Base-by-base conservation (phyloP, 352 stramenopile species). In the Phytophthora fragariae region DNA sequence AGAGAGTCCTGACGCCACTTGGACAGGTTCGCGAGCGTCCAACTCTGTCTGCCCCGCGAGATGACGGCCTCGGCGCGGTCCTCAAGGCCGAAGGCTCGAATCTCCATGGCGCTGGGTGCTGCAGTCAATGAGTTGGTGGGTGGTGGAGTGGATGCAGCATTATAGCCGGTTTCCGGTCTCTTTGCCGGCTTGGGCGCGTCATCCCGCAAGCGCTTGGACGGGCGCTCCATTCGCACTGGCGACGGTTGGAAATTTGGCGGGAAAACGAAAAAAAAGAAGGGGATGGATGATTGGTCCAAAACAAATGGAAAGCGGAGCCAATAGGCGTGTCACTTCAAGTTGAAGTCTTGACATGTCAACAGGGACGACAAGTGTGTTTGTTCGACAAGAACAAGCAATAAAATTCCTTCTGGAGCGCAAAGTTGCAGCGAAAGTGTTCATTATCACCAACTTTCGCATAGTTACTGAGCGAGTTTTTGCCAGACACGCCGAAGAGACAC, bases 391-490 rank as follows among this genome's bases (percentile, higher is more conserved):
- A 21, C 19, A 21, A 21, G 19, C 19, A 21, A 21, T 21, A 21
- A 21, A 21, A 21, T 21, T 21, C 19, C 19, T 21, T 1, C 59
- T 92, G 5, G 89, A 97, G 62, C 84, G 91, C 61, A 96, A 96
- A 57, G 85, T 86, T 24, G 91, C 91, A 54, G 94, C 90, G 33
- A 93, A 95, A 58, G 94, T 98, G 31, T 97, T 97, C 29, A 96
- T 86, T 33, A 86, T 77, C 2, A 68, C 60, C 24, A 91, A 90
- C 49, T 90, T 91, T 12, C 76, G 78, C 21, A 64, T 72, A 0
- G 86, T 83, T 46, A 75, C 70, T 2, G 83, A 89, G 56, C 59
- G 85, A 63, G 63, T 88, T 3, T 89, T 92, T 53, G 64, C 70
- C 21, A 80, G 77, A 21, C 81, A 91, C 69, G 81, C 82, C 2